Percentiles rank a stretch among this genome's conserved stretches.
Conservation (phyloP, 108 stramenopile species). For the Pseudonitzschia delicatissima region DNA sequence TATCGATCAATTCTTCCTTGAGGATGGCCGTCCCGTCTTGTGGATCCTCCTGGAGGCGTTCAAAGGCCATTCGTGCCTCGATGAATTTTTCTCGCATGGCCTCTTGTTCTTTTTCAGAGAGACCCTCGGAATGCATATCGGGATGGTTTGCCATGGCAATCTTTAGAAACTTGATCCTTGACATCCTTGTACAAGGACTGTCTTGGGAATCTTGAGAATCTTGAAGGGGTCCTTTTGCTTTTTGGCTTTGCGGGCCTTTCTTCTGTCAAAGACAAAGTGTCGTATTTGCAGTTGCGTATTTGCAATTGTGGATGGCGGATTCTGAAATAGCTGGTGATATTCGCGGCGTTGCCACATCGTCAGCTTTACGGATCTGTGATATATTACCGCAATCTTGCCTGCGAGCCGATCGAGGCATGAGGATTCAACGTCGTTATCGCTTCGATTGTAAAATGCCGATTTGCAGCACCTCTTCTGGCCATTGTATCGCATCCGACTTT, state of each 20-base stretch:
- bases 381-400: too few relatives aligned
- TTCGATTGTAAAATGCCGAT: too few relatives aligned
- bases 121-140: constrained; percentile 39
- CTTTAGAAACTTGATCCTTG: constrained; percentile 74
- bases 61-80: constrained; percentile 62
- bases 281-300: constrained; percentile 18
- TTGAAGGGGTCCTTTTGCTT: constrained; percentile 44
- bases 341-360: too few relatives aligned
- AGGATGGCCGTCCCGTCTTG: constrained; percentile 47
- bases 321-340: too few relatives aligned
- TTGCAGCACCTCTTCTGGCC: too few relatives aligned
- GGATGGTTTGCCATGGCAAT: constrained; percentile 87
- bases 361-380: too few relatives aligned
- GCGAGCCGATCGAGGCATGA: too few relatives aligned
- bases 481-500: too few relatives aligned
- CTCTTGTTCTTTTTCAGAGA: constrained; percentile 31
- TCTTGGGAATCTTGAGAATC: constrained; percentile 43
- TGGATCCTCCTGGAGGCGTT: constrained; percentile 59
- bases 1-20: constrained; percentile 26
- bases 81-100: constrained; percentile 66
- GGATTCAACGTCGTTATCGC: too few relatives aligned
- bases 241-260: constrained; percentile 10
- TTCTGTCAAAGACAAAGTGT: constrained; percentile 16
- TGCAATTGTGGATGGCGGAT: too few relatives aligned
- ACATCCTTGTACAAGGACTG: constrained; percentile 51